Evolutionary conservation across 768 basidiomycete species (phyloP), one percentile per base, ranked within the genome.

Genomic region (Mycena maculata): DNA sequence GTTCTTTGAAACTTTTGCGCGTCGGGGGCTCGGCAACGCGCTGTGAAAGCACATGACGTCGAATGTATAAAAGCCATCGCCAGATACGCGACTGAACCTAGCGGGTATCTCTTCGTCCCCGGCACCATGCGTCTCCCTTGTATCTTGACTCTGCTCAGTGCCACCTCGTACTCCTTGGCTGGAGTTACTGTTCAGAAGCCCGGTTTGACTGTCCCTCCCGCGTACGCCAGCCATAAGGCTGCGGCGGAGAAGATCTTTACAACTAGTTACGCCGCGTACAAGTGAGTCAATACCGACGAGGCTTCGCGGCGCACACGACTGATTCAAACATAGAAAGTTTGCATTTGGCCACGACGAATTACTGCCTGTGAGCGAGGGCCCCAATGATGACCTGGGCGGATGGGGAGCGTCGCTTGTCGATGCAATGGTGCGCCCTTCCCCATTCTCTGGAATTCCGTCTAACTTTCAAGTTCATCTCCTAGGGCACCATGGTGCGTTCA

Each of bases 331-430:
- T 50, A 87, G 85, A 61, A 57, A 77, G 53, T 80, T 80, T 59
- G 86, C 86, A 1, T 86, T 80, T 67, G 84, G 85, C 6, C 84
- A 87, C 53, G 86, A 87, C 45, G 83, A 86, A 33, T 39, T 75
- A 48, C 22, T 54, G 20, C 72, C 72, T 16, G 23, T 70, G 11
- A 72, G 65, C 56, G 30, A 54, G n/a, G 23, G 31, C 8, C 18
- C 39, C 16, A 10, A 9, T 13, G 66, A 63, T 57, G 60, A 50
- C 52, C 38, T 57, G 16, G 45, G 47, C 0, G 49, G 58, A 1
- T 67, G 65, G 65, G 65, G 65, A n/a, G 63, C 68, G 18, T 49
- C 52, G 8, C 25, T 67, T 31, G 59, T 67, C 4, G 65, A 67
- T 50, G 65, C 65, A 12, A 48, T 67, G 65, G 65, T 49, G 28